A percentile compares a stretch with the other conserved stretches of the same genome.
Evolutionary conservation across 2,329 filamentous ascomycete species (phyloP).

Genomic region (Botryotinia narcissicola): DNA sequence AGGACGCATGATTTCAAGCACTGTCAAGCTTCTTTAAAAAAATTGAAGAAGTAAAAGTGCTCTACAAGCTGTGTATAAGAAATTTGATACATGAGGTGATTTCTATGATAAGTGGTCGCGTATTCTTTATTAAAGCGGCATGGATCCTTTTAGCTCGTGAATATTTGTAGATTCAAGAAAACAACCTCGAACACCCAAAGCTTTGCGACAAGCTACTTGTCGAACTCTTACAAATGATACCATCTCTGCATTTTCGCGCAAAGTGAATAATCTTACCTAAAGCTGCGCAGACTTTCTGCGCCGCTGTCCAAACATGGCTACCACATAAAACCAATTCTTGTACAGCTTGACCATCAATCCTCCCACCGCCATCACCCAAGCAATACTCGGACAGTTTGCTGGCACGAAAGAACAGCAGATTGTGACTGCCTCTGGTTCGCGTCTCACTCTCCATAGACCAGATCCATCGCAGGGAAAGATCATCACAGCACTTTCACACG

Average conservation of each 20-base stretch:
- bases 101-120: constrained; percentile 15
- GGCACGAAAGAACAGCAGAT: constrained; percentile 98
- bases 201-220: constrained; percentile 30
- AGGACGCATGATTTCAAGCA: constrained; percentile 28
- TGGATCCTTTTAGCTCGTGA: constrained; percentile 19
- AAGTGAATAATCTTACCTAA: constrained; percentile 9
- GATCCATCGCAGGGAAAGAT: constrained; percentile 85
- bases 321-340: constrained; percentile 97
- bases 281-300: constrained; percentile 36
- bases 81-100: constrained; percentile 19
- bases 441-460: constrained; percentile 81
- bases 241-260: constrained; percentile 24
- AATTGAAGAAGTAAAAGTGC: background rate
- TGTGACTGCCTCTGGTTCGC: constrained; percentile 86
- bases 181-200: constrained; percentile 5
- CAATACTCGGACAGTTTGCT: constrained; percentile 90
- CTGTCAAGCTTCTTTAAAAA: background rate
- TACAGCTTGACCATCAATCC: constrained; percentile 96
- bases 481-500: constrained; percentile 80
- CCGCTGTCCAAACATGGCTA: constrained; percentile 66
- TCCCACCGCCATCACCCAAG: constrained; percentile 83
- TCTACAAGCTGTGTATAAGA: background rate
- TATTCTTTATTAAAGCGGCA: constrained; percentile 23
- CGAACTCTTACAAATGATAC: constrained; percentile 26
- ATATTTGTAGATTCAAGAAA: constrained; percentile 16